These are phyloP conservation scores for Penicillium sp. DNA, from an alignment of 2,329 filamentous ascomycete genomes.

Conservation along the genomic window DNA sequence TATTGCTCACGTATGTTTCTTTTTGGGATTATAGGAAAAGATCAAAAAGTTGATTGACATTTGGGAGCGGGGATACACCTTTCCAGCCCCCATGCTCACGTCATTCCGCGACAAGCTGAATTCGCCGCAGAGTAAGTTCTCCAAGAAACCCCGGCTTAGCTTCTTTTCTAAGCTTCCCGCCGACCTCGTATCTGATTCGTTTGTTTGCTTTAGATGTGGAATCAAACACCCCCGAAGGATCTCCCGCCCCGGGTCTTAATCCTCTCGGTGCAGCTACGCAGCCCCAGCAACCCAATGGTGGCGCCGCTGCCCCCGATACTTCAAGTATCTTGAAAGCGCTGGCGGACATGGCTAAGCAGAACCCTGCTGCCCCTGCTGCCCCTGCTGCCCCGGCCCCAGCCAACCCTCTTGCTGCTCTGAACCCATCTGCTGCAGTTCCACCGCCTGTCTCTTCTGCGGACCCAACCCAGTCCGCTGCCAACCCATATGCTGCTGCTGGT, in stretches of 20 bases:
- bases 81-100: constrained; percentile 77
- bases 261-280: constrained; percentile 33
- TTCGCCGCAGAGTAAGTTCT: constrained; percentile 68
- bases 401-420: constrained; percentile 56
- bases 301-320: constrained; percentile 55
- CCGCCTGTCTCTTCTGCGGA: constrained; percentile 49
- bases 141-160: no score
- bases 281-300: constrained; percentile 29
- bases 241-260: constrained; percentile 51
- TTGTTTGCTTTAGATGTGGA: constrained; percentile 54
- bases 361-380: constrained; percentile 56
- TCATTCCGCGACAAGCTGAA: constrained; percentile 82
- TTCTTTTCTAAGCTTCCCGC: no score
- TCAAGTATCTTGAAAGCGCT: constrained; percentile 76
- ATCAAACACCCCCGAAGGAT: constrained; percentile 71
- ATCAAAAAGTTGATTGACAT: constrained; percentile 95
- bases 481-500: constrained; percentile 51
- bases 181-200: background rate
- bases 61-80: constrained; percentile 94
- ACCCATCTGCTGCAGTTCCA: constrained; percentile 48
- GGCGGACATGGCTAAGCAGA: constrained; percentile 79
- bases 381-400: constrained; percentile 41
- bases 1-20: constrained; percentile 55
- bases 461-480: constrained; percentile 62
- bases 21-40: constrained; percentile 78